These are phyloP conservation scores for Trametes elegans DNA, from an alignment of 768 basidiomycete genomes.

Conservation along the genomic window DNA sequence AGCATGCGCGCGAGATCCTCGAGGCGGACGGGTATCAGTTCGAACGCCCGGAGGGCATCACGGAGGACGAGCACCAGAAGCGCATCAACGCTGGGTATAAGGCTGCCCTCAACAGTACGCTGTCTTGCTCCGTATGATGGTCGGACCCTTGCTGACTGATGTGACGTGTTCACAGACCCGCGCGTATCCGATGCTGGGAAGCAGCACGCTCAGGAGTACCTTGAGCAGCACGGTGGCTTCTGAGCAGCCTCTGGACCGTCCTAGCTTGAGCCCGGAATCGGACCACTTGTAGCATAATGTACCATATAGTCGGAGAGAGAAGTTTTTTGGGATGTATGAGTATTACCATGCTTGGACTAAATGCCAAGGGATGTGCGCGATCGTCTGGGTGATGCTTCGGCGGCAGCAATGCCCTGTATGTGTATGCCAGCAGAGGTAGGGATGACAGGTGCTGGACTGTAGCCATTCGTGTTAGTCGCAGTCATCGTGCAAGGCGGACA, in stretches of 20 bases:
- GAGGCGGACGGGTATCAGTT: slow-evolving; percentile 40
- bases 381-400: no score
- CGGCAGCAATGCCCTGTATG: no score
- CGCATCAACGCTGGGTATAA: slow-evolving; percentile 58
- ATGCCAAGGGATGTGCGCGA: no score
- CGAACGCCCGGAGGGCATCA: slow-evolving; percentile 30
- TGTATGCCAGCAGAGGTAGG: no score
- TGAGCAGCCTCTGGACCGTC: background rate
- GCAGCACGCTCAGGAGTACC: slow-evolving; percentile 42
- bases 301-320: background rate
- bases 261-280: background rate
- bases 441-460: no score
- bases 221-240: slow-evolving; percentile 32
- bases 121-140: no score
- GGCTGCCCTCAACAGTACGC: slow-evolving; percentile 50
- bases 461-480: no score
- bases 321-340: background rate
- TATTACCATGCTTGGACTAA: background rate
- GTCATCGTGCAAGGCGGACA: no score
- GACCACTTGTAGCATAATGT: background rate
- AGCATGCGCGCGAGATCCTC: slow-evolving; percentile 53
- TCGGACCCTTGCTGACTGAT: slow-evolving; percentile 1
- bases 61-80: slow-evolving; percentile 39
- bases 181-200: slow-evolving; percentile 49
- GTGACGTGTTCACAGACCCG: slow-evolving; percentile 33